Percentiles rank a stretch among this genome's conserved stretches.
phyloP scores from a whole-genome alignment of 768 basidiomycete species.

The Hericium rajendrae region DNA sequence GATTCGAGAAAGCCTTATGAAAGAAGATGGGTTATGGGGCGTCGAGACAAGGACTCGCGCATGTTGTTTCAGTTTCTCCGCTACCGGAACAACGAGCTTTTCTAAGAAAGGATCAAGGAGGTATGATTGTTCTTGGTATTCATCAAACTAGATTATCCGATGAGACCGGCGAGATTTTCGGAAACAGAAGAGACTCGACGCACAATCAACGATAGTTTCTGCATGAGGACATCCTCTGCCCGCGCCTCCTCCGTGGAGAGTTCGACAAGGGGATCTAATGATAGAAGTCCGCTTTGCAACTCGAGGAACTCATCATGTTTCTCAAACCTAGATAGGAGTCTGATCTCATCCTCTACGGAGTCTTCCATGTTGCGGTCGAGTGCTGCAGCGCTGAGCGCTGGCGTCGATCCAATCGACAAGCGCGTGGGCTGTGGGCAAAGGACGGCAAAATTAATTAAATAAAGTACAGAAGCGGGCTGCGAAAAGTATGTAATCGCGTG shows the following conservation, averaged over 20 bases:
- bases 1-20: slow-evolving; percentile 31
- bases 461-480: background rate
- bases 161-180: background rate
- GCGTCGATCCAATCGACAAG: too few relatives aligned
- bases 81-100: slow-evolving; percentile 63
- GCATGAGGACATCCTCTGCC: slow-evolving; percentile 1
- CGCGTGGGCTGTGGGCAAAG: too few relatives aligned
- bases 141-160: slow-evolving; percentile 48
- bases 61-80: slow-evolving; percentile 50
- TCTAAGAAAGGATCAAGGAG: slow-evolving; percentile 88
- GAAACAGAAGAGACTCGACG: background rate
- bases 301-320: slow-evolving; percentile 46
- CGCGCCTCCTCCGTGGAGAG: slow-evolving; percentile 18
- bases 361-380: slow-evolving; percentile 21
- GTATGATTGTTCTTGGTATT: slow-evolving; percentile 90
- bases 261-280: slow-evolving; percentile 33
- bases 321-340: slow-evolving; percentile 43
- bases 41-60: slow-evolving; percentile 26
- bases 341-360: slow-evolving; percentile 29
- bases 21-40: slow-evolving; percentile 2
- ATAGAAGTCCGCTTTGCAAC: slow-evolving; percentile 40
- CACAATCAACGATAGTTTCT: slow-evolving; percentile 5
- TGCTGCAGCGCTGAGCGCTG: too few relatives aligned
- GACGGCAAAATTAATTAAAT: too few relatives aligned
- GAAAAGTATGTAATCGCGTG: background rate